Conservation (phyloP, 139 green algal genomes). For the Pseudopediastrum boryanum region DNA sequence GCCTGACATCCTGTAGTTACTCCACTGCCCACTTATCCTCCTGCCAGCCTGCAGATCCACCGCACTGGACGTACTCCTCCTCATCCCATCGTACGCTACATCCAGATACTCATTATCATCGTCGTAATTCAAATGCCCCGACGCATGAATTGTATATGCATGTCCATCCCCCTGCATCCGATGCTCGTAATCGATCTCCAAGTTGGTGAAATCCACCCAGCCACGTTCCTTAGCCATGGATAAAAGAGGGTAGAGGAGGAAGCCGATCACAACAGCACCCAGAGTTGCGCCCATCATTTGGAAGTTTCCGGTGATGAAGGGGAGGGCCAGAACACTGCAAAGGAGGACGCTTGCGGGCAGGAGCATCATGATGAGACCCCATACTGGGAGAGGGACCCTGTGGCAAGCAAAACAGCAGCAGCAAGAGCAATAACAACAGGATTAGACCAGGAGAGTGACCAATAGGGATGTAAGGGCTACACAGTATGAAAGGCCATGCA, state of each 20-base stretch:
- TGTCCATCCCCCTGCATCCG: too few species aligned
- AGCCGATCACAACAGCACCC: slow-evolving; percentile 53
- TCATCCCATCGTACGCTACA: too few species aligned
- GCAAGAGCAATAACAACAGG: neutral
- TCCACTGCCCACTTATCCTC: too few species aligned
- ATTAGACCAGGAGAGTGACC: too few species aligned
- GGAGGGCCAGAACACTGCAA: slow-evolving; percentile 63
- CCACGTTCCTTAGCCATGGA: slow-evolving; percentile 9
- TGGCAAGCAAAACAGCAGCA: slow-evolving; percentile 20
- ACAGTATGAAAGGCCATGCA: too few species aligned
- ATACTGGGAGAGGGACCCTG: slow-evolving; percentile 81
- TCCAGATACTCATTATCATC: too few species aligned
- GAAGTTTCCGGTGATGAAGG: slow-evolving; percentile 47
- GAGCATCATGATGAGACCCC: slow-evolving; percentile 79
- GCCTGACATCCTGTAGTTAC: too few species aligned
- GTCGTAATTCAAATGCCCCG: too few species aligned
- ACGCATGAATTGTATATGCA: too few species aligned
- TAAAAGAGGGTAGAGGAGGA: slow-evolving; percentile 73
- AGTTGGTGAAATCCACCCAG: slow-evolving; percentile 12
- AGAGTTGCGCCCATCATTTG: slow-evolving; percentile 57
- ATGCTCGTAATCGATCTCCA: slow-evolving; percentile 33
- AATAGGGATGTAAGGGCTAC: too few species aligned
- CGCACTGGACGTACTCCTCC: too few species aligned
- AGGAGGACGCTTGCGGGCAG: slow-evolving; percentile 78
- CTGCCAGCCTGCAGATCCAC: too few species aligned